Evolutionary conservation across 2,329 filamentous ascomycete species (phyloP).

Genomic region (Aspergillus caelatus): DNA sequence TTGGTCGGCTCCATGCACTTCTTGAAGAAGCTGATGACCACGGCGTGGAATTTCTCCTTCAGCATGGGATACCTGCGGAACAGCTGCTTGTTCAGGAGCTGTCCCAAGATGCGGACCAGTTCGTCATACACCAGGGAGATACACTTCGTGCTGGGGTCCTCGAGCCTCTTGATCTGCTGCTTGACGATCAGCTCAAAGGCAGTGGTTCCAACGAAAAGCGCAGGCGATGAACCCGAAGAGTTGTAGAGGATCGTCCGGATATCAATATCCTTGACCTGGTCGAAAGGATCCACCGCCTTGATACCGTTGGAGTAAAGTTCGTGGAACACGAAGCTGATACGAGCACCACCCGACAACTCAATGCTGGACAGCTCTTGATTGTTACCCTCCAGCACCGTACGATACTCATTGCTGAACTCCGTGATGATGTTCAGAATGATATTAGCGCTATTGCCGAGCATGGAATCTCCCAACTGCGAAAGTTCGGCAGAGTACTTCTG

Average conservation of each 20-base stretch:
- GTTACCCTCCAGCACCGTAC: slow-evolving; percentile 93
- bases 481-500: slow-evolving; percentile 89
- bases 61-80: slow-evolving; percentile 92
- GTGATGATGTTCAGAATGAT: slow-evolving; percentile 99
- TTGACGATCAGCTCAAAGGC: slow-evolving; percentile 99
- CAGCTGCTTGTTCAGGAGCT: slow-evolving; percentile 83
- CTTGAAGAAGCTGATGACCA: slow-evolving; percentile 95
- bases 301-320: slow-evolving; percentile 97
- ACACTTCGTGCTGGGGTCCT: slow-evolving; percentile 96
- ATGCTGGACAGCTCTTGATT: slow-evolving; percentile 93
- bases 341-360: slow-evolving; percentile 92
- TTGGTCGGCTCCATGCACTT: slow-evolving; percentile 98
- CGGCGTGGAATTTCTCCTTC: slow-evolving; percentile 94
- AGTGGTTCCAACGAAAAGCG: slow-evolving; percentile 93
- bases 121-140: slow-evolving; percentile 97
- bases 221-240: slow-evolving; percentile 96
- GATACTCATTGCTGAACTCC: slow-evolving; percentile 97
- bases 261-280: slow-evolving; percentile 94
- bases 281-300: slow-evolving; percentile 97
- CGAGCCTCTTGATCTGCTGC: slow-evolving; percentile 94
- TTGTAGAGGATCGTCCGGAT: slow-evolving; percentile 98
- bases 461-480: slow-evolving; percentile 80
- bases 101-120: slow-evolving; percentile 88
- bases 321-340: slow-evolving; percentile 99
- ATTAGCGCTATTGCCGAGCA: slow-evolving; percentile 94